Conservation (phyloP, 371 early-diverging fungal genomes). For the Mucor circinelloides region DNA sequence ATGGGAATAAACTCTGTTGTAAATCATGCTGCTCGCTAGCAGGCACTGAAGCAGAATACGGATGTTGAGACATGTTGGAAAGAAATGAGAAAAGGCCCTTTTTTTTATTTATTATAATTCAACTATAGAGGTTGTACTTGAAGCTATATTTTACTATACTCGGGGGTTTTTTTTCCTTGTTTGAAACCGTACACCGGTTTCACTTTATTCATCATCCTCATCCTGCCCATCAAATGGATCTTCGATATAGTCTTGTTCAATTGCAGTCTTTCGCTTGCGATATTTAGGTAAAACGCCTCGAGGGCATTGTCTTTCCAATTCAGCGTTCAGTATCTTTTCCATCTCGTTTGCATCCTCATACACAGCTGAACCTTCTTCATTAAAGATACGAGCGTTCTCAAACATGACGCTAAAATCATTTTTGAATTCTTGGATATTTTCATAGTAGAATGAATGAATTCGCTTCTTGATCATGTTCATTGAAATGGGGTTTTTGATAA, state of each 20-base stretch:
- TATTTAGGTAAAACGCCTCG: constrained; percentile 13
- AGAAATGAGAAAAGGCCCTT: background rate
- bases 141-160: background rate
- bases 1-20: constrained; percentile 1
- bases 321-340: constrained; percentile 24
- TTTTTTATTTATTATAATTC: background rate
- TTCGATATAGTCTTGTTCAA: background rate
- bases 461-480: constrained; percentile 71
- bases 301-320: constrained; percentile 15
- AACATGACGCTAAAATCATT: constrained; percentile 77
- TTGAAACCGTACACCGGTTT: constrained; percentile 2
- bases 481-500: constrained; percentile 86
- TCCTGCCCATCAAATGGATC: background rate
- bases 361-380: constrained; percentile 79
- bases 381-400: constrained; percentile 78
- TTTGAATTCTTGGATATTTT: constrained; percentile 51
- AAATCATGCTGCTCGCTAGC: background rate
- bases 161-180: background rate
- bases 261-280: background rate
- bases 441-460: constrained; percentile 59
- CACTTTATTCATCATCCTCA: background rate
- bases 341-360: constrained; percentile 75
- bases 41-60: constrained; percentile 1
- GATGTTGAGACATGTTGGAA: background rate
- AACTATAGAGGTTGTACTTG: background rate